These are phyloP conservation scores for Venturia aucupariae DNA, from an alignment of 2,329 filamentous ascomycete genomes.

Conservation along the genomic window DNA sequence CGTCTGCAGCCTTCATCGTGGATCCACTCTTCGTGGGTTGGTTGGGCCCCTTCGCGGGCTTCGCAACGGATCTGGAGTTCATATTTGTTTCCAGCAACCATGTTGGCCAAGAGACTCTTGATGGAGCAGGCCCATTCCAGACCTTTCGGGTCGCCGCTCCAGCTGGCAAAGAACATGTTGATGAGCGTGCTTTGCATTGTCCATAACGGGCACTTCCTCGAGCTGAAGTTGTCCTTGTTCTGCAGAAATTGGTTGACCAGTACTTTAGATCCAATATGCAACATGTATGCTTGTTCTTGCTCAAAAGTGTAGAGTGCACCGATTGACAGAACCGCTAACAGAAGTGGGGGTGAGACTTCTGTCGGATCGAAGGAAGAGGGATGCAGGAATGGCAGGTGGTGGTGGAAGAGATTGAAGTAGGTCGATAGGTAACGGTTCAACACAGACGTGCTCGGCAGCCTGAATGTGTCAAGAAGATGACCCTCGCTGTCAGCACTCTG, in stretches of 20 bases:
- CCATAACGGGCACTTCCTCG: conserved; percentile 92
- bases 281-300: conserved; percentile 91
- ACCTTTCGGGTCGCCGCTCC: conserved; percentile 96
- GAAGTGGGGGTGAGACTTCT: conserved; percentile 67
- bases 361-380: conserved; percentile 82
- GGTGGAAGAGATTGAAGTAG: conserved; percentile 95
- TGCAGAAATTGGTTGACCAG: conserved; percentile 94
- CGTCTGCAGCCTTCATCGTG: conserved; percentile 93
- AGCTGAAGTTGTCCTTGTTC: conserved; percentile 98
- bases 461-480: conserved; percentile 79
- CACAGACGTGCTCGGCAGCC: conserved; percentile 68
- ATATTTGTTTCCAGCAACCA: conserved; percentile 96
- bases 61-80: conserved; percentile 91
- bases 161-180: conserved; percentile 99
- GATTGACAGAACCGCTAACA: conserved; percentile 87
- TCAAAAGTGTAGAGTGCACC: conserved; percentile 95
- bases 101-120: conserved; percentile 94
- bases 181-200: conserved; percentile 94
- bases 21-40: conserved; percentile 83
- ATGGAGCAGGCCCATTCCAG: conserved; percentile 98
- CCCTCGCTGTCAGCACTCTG: conserved; percentile 70
- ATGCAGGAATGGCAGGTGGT: conserved; percentile 91
- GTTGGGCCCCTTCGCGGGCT: conserved; percentile 65
- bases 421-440: conserved; percentile 90
- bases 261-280: conserved; percentile 95